Conservation (phyloP, 2,329 filamentous ascomycete species). For the Penicillium sp. region DNA sequence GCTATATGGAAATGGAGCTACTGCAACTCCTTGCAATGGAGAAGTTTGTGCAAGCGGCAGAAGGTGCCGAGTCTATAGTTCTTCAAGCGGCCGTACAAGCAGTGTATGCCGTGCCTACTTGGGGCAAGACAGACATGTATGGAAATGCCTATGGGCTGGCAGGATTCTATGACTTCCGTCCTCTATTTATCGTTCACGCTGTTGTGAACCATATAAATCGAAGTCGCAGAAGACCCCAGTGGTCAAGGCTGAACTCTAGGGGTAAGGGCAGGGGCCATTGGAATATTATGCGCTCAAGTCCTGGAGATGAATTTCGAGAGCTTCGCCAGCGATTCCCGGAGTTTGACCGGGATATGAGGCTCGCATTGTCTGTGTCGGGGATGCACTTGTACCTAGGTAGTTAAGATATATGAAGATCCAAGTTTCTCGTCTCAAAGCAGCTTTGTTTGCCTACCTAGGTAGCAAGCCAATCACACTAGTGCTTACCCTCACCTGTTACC, state of each 20-base stretch:
- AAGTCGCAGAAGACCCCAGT: not conserved
- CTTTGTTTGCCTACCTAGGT: no score
- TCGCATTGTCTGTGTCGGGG: no score
- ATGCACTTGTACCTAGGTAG: no score
- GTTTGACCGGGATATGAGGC: not conserved
- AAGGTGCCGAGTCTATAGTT: constrained; percentile 1
- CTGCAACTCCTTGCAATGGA: no score
- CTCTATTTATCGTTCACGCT: not conserved
- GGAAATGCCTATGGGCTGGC: not conserved
- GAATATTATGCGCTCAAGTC: not conserved
- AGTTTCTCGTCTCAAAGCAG: no score
- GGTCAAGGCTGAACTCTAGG: not conserved
- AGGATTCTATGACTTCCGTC: not conserved
- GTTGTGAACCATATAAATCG: not conserved
- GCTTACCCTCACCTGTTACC: no score
- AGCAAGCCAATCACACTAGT: no score
- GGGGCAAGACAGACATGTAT: not conserved
- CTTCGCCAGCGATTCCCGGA: not conserved
- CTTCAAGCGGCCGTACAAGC: constrained; percentile 2
- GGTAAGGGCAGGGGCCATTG: not conserved
- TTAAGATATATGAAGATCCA: no score
- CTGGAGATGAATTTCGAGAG: not conserved
- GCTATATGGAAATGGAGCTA: no score
- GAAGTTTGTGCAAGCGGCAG: no score
- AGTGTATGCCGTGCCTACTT: constrained; percentile 1